Evolutionary conservation across 495 filamentous ascomycete genomes (phyloP).

Genomic region (Cercophora scortea): DNA sequence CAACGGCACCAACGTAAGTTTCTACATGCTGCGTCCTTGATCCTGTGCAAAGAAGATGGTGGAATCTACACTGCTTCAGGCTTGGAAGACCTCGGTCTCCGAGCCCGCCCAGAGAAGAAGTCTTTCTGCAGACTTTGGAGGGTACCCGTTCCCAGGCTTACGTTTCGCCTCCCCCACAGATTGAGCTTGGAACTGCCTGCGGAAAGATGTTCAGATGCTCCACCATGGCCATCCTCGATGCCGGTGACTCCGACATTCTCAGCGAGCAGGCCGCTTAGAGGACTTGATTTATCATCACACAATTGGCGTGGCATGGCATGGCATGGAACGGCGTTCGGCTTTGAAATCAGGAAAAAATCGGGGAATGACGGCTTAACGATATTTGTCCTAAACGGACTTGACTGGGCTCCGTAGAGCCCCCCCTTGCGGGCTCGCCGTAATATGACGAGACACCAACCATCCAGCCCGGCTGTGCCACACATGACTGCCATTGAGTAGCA

Average conservation of each 20-base stretch:
- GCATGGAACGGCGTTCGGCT: slow-evolving; percentile 36
- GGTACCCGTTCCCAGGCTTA: slow-evolving; percentile 55
- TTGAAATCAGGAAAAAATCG: slow-evolving; percentile 13
- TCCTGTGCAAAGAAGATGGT: slow-evolving; percentile 2
- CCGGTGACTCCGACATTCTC: slow-evolving; percentile 97
- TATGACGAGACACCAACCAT: slow-evolving; percentile 12
- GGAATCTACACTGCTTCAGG: slow-evolving; percentile 4
- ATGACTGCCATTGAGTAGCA: not conserved
- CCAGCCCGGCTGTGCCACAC: not conserved
- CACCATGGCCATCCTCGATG: slow-evolving; percentile 91
- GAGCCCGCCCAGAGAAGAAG: slow-evolving; percentile 71
- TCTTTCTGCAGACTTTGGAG: slow-evolving; percentile 69
- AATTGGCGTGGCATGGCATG: slow-evolving; percentile 9
- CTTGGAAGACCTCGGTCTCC: slow-evolving; percentile 11
- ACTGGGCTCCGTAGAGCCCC: slow-evolving; percentile 7
- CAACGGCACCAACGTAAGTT: slow-evolving; percentile 91
- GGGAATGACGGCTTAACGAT: slow-evolving; percentile 17
- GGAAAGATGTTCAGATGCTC: slow-evolving; percentile 57
- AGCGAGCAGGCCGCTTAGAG: slow-evolving; percentile 54
- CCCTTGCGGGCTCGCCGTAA: slow-evolving; percentile 18
- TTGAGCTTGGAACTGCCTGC: slow-evolving; percentile 84
- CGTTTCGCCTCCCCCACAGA: slow-evolving; percentile 47
- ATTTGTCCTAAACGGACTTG: slow-evolving; percentile 13
- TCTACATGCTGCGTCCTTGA: slow-evolving; percentile 9
- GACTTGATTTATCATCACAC: not conserved